phyloP scores from a whole-genome alignment of 2,329 filamentous ascomycete species.

The Uncinocarpus reesii region DNA sequence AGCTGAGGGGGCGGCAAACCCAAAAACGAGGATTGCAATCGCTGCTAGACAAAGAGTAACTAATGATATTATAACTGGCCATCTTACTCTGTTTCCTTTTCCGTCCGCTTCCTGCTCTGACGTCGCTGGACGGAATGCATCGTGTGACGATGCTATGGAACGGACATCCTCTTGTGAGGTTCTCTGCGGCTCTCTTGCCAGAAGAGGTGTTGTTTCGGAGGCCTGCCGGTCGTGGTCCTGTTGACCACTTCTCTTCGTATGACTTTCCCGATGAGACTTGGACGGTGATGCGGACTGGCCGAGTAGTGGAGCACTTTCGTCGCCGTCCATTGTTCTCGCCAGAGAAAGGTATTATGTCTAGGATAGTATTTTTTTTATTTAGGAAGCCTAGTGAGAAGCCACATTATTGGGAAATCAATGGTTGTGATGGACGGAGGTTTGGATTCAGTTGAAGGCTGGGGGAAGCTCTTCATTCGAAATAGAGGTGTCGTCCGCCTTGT shows the following conservation, averaged over 20 bases:
- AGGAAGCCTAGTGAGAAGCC: no score
- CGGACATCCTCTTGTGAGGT: constrained; percentile 16
- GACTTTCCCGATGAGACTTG: constrained; percentile 16
- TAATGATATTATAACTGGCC: constrained; percentile 71
- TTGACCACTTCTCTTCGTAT: constrained; percentile 14
- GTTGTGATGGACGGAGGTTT: no score
- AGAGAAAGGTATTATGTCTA: background rate
- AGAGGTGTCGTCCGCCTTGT: no score
- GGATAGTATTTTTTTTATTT: no score
- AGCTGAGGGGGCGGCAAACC: constrained; percentile 69
- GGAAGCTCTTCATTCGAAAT: no score
- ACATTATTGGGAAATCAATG: no score
- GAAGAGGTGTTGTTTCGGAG: constrained; percentile 37
- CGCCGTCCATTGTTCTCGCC: constrained; percentile 12
- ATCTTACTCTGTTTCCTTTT: constrained; percentile 41
- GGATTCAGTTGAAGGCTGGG: background rate
- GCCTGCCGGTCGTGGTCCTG: constrained; percentile 21
- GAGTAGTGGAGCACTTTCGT: constrained; percentile 12
- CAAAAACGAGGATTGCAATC: constrained; percentile 61
- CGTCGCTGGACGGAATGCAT: constrained; percentile 18
- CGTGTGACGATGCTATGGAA: constrained; percentile 20
- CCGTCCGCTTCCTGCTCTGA: constrained; percentile 18
- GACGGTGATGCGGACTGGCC: constrained; percentile 2
- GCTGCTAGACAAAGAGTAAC: constrained; percentile 52
- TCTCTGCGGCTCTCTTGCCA: constrained; percentile 18